Conservation (phyloP, 2,329 filamentous ascomycete species). For the Davidsoniella virescens region DNA sequence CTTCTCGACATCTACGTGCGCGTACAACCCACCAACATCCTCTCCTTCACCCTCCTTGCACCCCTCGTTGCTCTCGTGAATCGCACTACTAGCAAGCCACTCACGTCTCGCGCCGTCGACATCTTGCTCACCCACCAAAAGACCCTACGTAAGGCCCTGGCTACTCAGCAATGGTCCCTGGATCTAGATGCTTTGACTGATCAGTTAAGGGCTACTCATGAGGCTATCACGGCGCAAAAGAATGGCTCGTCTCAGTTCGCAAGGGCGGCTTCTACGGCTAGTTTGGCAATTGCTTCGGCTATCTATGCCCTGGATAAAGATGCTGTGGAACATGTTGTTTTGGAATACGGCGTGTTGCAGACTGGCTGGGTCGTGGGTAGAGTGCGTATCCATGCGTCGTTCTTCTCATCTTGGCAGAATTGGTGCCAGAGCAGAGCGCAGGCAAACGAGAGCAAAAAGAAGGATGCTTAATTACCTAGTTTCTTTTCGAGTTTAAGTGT, state of each 20-base stretch:
- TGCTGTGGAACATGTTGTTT: slow-evolving; percentile 37
- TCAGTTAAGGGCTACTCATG: slow-evolving; percentile 48
- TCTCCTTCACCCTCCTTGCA: slow-evolving; percentile 54
- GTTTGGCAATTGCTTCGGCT: slow-evolving; percentile 48
- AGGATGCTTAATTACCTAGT: neutral
- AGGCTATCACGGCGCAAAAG: slow-evolving; percentile 42
- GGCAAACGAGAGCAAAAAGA: slow-evolving; percentile 7
- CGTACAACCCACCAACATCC: slow-evolving; percentile 51
- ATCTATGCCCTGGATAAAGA: slow-evolving; percentile 39
- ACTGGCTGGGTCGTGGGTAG: slow-evolving; percentile 39
- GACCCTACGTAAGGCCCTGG: slow-evolving; percentile 40
- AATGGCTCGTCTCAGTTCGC: slow-evolving; percentile 55
- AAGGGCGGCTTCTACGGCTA: slow-evolving; percentile 57
- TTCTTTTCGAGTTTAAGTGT: neutral
- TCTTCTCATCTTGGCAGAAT: slow-evolving; percentile 60
- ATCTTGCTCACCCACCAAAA: slow-evolving; percentile 59
- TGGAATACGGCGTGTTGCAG: slow-evolving; percentile 48
- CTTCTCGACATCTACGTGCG: slow-evolving; percentile 73
- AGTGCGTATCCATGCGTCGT: slow-evolving; percentile 43
- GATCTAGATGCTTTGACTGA: slow-evolving; percentile 16
- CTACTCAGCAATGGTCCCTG: slow-evolving; percentile 24
- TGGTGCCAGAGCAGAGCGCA: slow-evolving; percentile 43
- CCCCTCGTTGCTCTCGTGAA: slow-evolving; percentile 64
- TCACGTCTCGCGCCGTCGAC: slow-evolving; percentile 56
- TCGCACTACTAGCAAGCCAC: slow-evolving; percentile 58